Conservation (phyloP, 768 basidiomycete species). For the Gymnopilus dilepis region DNA sequence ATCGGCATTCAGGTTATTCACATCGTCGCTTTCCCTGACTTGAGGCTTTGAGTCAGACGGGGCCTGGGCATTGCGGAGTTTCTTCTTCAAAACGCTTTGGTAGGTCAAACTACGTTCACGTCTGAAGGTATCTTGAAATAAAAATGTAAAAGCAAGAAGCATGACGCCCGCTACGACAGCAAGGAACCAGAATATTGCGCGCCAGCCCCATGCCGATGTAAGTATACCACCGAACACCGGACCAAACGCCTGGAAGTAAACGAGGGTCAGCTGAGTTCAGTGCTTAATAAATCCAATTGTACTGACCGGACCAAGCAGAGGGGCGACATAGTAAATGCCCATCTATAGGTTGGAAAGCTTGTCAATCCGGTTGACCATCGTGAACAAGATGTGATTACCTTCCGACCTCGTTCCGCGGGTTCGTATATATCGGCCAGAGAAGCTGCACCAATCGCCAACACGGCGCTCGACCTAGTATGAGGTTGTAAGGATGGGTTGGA, state of each 20-base stretch:
- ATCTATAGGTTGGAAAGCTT: constrained; percentile 42
- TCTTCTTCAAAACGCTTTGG: constrained; percentile 63
- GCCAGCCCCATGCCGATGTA: constrained; percentile 75
- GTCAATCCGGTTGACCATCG: neutral
- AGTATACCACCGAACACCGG: constrained; percentile 75
- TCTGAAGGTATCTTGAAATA: constrained; percentile 86
- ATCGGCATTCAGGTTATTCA: constrained; percentile 18
- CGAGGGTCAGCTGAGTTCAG: neutral
- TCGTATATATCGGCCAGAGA: constrained; percentile 83
- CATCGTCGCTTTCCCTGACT: no score
- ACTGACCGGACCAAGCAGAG: constrained; percentile 72
- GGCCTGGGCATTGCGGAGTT: constrained; percentile 27
- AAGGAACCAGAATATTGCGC: constrained; percentile 85
- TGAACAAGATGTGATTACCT: constrained; percentile 32
- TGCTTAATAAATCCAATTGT: neutral
- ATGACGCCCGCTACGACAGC: constrained; percentile 61
- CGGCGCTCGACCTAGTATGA: constrained; percentile 59
- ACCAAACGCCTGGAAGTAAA: constrained; percentile 49
- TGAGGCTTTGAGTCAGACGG: neutral
- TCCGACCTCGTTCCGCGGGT: constrained; percentile 74
- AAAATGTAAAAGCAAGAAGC: constrained; percentile 59
- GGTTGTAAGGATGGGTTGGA: neutral
- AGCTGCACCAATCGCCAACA: constrained; percentile 75
- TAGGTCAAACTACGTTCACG: constrained; percentile 83
- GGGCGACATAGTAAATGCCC: constrained; percentile 84